Evolutionary conservation across 2,329 filamentous ascomycete species (phyloP), one percentile per base, ranked within the genome.

Genomic region (Aspergillus fumigatiaffinis): DNA sequence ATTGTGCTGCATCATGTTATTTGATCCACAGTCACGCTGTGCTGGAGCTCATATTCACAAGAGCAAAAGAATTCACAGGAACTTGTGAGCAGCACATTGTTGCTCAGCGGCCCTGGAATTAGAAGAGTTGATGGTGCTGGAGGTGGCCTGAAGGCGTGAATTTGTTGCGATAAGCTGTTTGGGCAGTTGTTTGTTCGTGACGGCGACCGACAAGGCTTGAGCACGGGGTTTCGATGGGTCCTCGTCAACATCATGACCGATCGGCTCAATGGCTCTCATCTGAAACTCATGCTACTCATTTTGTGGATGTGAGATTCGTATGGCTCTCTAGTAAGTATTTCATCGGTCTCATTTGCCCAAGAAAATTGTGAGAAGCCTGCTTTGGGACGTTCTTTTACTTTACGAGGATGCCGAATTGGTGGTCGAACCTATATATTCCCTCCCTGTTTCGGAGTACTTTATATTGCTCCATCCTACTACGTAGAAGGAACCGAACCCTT

Each of bases 51-150:
- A 52, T 53, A 55, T 59, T 48, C 55, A 57, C 38, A 50, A 54
- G 53, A 63, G 63, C 58, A 48, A 55, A 53, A 50, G 41, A 56
- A 53, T 58, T 49, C 25, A 53, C 61, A 52, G 29, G 53, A 54
- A 57, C 46, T 48, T 48, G 51, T 52, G 52, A 60, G 59, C 53
- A 62, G 61, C 49, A 55, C 65, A 67, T 66, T 58, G 61, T 65
- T 62, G 57, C 63, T 59, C 63, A 61, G 46, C 14, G 51, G 58
- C 52, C 48, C 48, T 50, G 28, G 25, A 38, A 52, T 29, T 57
- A 29, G 51, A 42, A 51, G 35, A 23, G 25, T n/a, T 21, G n/a
- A 51, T 51, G 20, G 29, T 23, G 50, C 2, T 32, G 7, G 49
- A 35, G 28, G 29, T 51, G 12, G 29, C 21, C 28, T 23, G 29